These are phyloP conservation scores for Aspergillus unguis DNA, from an alignment of 2,329 filamentous ascomycete genomes.

Conservation along the genomic window DNA sequence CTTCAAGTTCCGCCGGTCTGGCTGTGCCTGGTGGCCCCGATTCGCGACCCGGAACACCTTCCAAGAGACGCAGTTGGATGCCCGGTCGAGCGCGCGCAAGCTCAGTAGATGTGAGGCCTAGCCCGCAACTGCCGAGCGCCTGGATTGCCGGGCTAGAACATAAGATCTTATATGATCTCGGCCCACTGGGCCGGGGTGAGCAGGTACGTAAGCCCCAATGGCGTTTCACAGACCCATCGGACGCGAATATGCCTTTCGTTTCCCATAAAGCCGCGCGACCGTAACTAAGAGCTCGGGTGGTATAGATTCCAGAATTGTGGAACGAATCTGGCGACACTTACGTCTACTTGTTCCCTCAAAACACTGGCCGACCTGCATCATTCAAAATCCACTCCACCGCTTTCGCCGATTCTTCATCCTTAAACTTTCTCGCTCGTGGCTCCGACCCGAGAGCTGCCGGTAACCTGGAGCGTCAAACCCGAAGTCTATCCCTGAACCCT, in stretches of 20 bases:
- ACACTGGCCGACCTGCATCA: constrained; percentile 55
- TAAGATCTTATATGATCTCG: constrained; percentile 55
- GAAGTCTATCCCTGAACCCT: constrained; percentile 31
- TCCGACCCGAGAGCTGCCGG: constrained; percentile 45
- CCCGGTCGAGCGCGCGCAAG: constrained; percentile 36
- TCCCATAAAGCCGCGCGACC: neutral
- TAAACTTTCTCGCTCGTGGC: constrained; percentile 56
- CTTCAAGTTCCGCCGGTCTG: constrained; percentile 34
- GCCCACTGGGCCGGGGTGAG: constrained; percentile 49
- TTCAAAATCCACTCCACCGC: constrained; percentile 60
- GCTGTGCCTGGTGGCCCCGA: constrained; percentile 33
- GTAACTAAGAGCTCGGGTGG: constrained; percentile 9
- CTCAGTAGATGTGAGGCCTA: constrained; percentile 30
- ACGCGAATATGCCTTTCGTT: neutral
- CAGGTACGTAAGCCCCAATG: constrained; percentile 41
- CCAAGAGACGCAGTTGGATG: constrained; percentile 46
- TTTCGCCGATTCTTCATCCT: constrained; percentile 54
- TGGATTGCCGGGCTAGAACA: constrained; percentile 60
- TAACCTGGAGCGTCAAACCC: constrained; percentile 28
- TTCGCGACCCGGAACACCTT: constrained; percentile 34
- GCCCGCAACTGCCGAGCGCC: constrained; percentile 42
- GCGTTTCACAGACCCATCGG: neutral
- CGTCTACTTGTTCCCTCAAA: constrained; percentile 60
- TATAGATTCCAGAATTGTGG: constrained; percentile 58
- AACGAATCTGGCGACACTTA: constrained; percentile 60